These are phyloP conservation scores for Penicillium rolfsii DNA, from an alignment of 2,329 filamentous ascomycete genomes.

Conservation along the genomic window DNA sequence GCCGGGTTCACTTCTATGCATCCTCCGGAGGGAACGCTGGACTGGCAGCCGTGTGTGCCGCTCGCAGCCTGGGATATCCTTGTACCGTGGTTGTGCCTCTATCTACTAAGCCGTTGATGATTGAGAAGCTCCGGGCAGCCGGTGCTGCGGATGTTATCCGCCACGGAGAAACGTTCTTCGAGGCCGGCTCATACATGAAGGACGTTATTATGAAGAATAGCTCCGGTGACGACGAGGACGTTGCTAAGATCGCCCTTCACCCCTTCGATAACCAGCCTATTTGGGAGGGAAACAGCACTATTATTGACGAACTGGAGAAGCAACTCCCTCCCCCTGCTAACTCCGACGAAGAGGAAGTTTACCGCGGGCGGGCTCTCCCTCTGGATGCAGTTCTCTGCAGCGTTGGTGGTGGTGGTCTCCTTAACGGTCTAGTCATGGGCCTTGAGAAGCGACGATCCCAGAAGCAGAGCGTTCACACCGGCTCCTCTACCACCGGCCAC, in stretches of 20 bases:
- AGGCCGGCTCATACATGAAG: conserved; percentile 69
- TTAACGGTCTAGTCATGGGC: conserved; percentile 75
- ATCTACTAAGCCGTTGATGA: conserved; percentile 69
- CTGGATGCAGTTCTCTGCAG: conserved; percentile 75
- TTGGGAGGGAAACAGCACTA: conserved; percentile 51
- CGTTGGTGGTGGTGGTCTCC: conserved; percentile 78
- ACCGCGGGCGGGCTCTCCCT: conserved; percentile 40
- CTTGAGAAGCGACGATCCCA: conserved; percentile 56
- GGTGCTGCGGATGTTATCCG: conserved; percentile 69
- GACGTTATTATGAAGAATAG: conserved; percentile 50
- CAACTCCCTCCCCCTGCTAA: conserved; percentile 43
- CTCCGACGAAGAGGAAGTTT: conserved; percentile 36
- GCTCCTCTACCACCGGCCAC: conserved; percentile 18
- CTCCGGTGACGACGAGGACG: conserved; percentile 30
- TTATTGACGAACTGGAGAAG: conserved; percentile 49
- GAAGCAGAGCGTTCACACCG: conserved; percentile 29
- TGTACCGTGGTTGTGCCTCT: conserved; percentile 76
- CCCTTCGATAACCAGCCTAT: conserved; percentile 52
- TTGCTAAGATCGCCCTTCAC: conserved; percentile 47
- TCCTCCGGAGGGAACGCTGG: conserved; percentile 84
- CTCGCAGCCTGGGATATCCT: conserved; percentile 63
- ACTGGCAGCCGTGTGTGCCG: conserved; percentile 76
- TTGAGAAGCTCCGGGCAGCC: conserved; percentile 68
- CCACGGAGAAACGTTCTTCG: conserved; percentile 67
- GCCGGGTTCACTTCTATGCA: conserved; percentile 72